Percentiles rank a stretch among this genome's conserved stretches.
Conservation (phyloP, 2,329 filamentous ascomycete genomes). For the Stemphylium beticola region DNA sequence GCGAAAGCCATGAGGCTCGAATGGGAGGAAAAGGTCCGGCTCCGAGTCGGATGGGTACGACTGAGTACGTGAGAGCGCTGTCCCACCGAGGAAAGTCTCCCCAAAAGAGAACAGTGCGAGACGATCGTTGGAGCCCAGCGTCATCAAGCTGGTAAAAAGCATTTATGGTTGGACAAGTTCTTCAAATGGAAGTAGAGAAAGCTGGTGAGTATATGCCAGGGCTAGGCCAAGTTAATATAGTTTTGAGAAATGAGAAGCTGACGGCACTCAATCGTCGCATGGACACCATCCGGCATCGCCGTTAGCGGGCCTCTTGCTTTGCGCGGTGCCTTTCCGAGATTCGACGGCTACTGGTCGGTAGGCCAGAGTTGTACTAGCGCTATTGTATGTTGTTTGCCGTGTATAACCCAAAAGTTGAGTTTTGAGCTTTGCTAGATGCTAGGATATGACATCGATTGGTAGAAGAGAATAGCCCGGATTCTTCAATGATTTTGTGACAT, state of each 20-base stretch:
- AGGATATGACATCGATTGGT: background rate
- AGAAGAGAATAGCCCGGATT: background rate
- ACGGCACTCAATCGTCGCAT: background rate
- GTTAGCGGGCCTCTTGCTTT: background rate
- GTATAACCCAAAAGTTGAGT: background rate
- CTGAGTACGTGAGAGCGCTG: conserved; percentile 1
- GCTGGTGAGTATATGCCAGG: background rate
- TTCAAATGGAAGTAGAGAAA: background rate
- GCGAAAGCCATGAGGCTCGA: conserved; percentile 1
- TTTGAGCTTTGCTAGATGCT: background rate
- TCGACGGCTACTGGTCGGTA: background rate
- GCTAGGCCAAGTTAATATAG: background rate
- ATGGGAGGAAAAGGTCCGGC: conserved; percentile 17
- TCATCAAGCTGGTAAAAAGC: conserved; percentile 20
- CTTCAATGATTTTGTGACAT: background rate
- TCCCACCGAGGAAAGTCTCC: conserved; percentile 14
- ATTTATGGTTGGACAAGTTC: background rate
- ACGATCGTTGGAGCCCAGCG: conserved; percentile 10
- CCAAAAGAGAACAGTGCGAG: conserved; percentile 14
- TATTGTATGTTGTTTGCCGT: conserved; percentile 4
- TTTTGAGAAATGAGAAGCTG: background rate
- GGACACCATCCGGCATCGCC: background rate
- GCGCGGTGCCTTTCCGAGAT: background rate
- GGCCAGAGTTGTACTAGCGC: background rate
- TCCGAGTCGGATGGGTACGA: conserved; percentile 28